These are phyloP conservation scores for Chiua virens DNA, from an alignment of 768 basidiomycete species.

Conservation along the genomic window DNA sequence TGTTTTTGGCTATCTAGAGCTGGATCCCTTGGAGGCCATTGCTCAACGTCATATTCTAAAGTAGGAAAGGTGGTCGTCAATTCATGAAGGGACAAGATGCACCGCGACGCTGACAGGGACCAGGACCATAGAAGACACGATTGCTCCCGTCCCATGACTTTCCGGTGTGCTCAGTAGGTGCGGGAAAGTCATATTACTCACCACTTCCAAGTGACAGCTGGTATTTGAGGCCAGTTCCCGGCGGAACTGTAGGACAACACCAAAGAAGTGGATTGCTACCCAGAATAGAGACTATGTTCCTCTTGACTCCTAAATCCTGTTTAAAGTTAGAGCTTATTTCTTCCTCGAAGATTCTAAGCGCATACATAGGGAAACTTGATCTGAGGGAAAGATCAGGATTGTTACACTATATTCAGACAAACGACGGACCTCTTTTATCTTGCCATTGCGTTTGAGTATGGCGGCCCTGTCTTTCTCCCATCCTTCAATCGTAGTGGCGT, in stretches of 20 bases:
- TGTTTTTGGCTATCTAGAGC: conserved; percentile 33
- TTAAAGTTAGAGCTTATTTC: conserved; percentile 9
- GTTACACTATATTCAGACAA: background rate
- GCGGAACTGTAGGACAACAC: conserved; percentile 74
- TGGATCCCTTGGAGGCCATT: conserved; percentile 81
- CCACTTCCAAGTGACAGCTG: conserved; percentile 68
- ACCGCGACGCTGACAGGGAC: conserved; percentile 5
- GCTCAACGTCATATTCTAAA: conserved; percentile 37
- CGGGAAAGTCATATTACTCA: conserved; percentile 62
- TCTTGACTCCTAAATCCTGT: conserved; percentile 75
- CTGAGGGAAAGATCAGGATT: conserved; percentile 34
- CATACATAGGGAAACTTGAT: conserved; percentile 92
- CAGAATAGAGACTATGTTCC: conserved; percentile 76
- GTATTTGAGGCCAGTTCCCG: conserved; percentile 77
- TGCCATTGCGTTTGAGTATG: conserved; percentile 79
- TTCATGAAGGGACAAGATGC: background rate
- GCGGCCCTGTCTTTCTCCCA: conserved; percentile 98
- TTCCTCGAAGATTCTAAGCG: background rate
- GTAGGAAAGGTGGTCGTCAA: conserved; percentile 6
- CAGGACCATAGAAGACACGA: background rate
- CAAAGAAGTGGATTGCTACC: conserved; percentile 75
- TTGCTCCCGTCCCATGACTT: conserved; percentile 3
- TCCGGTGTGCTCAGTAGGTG: conserved; percentile 12
- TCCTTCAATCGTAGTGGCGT: conserved; percentile 94
- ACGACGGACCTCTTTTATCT: conserved; percentile 67